Evolutionary conservation across 208 protist genomes (phyloP).

Genomic region (Lotmaria passim): DNA sequence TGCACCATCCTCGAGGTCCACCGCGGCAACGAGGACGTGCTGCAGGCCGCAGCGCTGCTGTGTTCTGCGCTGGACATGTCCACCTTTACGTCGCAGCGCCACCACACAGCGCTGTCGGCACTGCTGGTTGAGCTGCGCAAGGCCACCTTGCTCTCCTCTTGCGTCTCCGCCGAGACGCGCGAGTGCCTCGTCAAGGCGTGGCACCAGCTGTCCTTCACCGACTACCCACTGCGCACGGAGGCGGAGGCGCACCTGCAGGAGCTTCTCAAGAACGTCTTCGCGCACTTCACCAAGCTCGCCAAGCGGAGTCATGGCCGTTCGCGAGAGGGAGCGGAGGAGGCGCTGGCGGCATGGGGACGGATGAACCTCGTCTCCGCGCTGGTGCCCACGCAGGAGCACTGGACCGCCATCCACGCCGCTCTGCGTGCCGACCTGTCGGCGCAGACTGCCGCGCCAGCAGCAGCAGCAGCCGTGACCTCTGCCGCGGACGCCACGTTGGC

Average conservation of each 20-base stretch:
- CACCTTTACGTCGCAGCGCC: conserved; percentile 53
- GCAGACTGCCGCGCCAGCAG: background rate
- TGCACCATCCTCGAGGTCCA: conserved; percentile 56
- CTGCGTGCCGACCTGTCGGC: conserved; percentile 16
- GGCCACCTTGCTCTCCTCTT: conserved; percentile 40
- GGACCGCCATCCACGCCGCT: conserved; percentile 41
- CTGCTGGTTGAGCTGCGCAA: conserved; percentile 70
- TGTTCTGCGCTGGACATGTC: conserved; percentile 61
- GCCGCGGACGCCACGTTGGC: conserved; percentile 35
- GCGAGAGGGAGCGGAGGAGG: conserved; percentile 28
- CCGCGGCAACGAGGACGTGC: conserved; percentile 49
- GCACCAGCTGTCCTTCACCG: conserved; percentile 60
- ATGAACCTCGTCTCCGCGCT: conserved; percentile 69
- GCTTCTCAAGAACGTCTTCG: conserved; percentile 52
- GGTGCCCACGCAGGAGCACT: conserved; percentile 49
- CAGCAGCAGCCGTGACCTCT: background rate
- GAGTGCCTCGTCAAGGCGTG: conserved; percentile 67
- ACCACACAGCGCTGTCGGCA: conserved; percentile 44
- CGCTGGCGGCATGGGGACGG: conserved; percentile 53
- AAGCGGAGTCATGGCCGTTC: background rate
- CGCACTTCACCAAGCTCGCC: conserved; percentile 39
- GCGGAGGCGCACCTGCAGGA: conserved; percentile 75
- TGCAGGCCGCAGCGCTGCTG: conserved; percentile 50
- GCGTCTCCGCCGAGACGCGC: conserved; percentile 28
- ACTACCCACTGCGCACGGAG: conserved; percentile 63